phyloP scores from a whole-genome alignment of 192 early-diverging fungal species.

The Diversispora epigaea region DNA sequence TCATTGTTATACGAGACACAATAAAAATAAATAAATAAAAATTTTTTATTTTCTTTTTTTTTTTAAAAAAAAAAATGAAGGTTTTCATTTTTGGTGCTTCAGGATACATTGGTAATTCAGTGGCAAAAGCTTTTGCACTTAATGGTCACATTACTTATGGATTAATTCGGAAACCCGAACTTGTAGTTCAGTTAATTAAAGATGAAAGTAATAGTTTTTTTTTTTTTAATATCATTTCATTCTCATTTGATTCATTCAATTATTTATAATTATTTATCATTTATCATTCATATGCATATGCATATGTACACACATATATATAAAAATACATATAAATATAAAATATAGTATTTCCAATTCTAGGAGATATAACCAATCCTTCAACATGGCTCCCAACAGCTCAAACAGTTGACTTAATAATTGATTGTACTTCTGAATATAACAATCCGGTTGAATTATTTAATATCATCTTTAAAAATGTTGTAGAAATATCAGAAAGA shows the following conservation, averaged over 20 bases:
- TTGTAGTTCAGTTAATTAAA: conserved; percentile 25
- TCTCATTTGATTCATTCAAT: not conserved
- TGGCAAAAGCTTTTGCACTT: conserved; percentile 39
- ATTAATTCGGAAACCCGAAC: conserved; percentile 30
- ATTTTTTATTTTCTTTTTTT: no score
- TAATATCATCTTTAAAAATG: conserved; percentile 33
- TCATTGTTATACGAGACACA: no score
- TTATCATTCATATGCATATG: not conserved
- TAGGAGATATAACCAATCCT: conserved; percentile 23
- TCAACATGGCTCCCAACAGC: conserved; percentile 26
- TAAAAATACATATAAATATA: no score
- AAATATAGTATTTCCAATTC: conserved; percentile 24
- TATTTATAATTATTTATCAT: no score
- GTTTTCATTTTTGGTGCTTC: conserved; percentile 45
- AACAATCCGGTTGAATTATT: not conserved
- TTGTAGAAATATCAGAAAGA: conserved; percentile 35
- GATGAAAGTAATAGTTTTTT: conserved; percentile 32
- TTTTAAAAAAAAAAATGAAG: conserved; percentile 36
- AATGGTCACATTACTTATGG: conserved; percentile 43
- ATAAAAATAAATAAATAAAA: no score
- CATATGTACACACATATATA: not conserved
- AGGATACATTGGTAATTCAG: conserved; percentile 40
- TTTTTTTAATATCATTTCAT: no score
- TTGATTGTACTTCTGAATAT: conserved; percentile 35
- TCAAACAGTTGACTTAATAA: conserved; percentile 34